Evolutionary conservation across 345 rosid species (phyloP).

Genomic region (Abelmoschus esculentus): DNA sequence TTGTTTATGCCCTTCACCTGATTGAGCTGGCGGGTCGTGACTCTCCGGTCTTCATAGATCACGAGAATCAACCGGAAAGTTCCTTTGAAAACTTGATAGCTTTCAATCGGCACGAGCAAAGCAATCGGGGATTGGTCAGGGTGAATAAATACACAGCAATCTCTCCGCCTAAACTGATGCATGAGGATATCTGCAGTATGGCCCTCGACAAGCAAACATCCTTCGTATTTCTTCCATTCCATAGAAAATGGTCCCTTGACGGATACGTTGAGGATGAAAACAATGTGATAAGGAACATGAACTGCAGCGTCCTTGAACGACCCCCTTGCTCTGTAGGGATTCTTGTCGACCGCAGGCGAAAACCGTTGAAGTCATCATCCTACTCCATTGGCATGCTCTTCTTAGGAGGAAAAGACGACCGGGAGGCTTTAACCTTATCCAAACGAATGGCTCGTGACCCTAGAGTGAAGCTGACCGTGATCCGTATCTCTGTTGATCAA

Average conservation of each 20-base stretch:
- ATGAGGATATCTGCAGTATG: conserved; percentile 28
- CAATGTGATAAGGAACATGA: conserved; percentile 17
- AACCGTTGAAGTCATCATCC: background rate
- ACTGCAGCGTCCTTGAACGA: conserved; percentile 22
- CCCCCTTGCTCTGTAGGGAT: conserved; percentile 40
- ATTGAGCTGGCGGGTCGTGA: conserved; percentile 18
- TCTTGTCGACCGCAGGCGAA: background rate
- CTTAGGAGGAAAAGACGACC: conserved; percentile 57
- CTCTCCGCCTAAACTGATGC: conserved; percentile 27
- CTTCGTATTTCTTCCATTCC: conserved; percentile 36
- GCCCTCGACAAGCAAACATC: conserved; percentile 30
- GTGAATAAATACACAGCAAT: conserved; percentile 31
- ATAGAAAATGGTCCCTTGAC: conserved; percentile 22
- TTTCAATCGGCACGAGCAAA: conserved; percentile 20
- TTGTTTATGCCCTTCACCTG: conserved; percentile 23
- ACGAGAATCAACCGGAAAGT: background rate
- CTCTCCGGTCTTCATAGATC: conserved; percentile 27
- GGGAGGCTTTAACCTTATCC: conserved; percentile 41
- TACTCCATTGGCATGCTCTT: conserved; percentile 34
- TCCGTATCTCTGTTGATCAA: conserved; percentile 10
- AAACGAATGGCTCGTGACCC: conserved; percentile 38
- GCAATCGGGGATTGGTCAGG: background rate
- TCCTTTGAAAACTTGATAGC: conserved; percentile 13
- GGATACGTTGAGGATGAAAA: conserved; percentile 24
- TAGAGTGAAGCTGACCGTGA: conserved; percentile 23